Evolutionary conservation across 176 grass and related monocot genomes (phyloP).

Genomic region (Miscanthus lutarioriparius): DNA sequence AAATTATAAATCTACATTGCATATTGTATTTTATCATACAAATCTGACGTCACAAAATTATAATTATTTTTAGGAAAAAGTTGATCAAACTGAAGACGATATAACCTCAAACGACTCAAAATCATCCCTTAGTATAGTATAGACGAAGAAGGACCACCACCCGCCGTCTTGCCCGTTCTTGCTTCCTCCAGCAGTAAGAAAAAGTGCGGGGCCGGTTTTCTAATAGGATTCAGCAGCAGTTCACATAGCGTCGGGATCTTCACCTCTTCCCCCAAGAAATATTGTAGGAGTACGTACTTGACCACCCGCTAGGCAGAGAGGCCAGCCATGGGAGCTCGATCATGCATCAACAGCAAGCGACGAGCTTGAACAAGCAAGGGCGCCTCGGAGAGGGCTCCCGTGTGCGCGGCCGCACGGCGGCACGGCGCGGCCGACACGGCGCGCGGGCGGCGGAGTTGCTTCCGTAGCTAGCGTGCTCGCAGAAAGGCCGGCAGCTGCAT

Average conservation of each 20-base stretch:
- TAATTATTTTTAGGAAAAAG: too few species aligned
- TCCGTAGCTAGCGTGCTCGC: conserved; percentile 31
- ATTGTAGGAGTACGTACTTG: neutral
- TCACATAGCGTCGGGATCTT: conserved; percentile 41
- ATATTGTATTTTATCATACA: neutral
- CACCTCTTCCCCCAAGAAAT: conserved; percentile 38
- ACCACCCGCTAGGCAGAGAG: neutral
- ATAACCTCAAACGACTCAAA: neutral
- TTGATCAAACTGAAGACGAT: neutral
- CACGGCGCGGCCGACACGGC: conserved; percentile 40
- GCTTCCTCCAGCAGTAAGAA: conserved; percentile 50
- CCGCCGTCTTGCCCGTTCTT: conserved; percentile 23
- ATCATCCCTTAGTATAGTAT: neutral
- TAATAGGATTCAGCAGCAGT: conserved; percentile 39
- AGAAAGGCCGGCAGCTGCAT: conserved; percentile 46
- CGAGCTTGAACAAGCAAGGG: conserved; percentile 15
- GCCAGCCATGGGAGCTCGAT: neutral
- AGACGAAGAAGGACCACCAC: neutral
- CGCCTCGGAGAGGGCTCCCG: conserved; percentile 18
- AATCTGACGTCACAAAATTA: neutral
- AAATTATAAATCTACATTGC: neutral
- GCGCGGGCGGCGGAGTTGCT: conserved; percentile 35
- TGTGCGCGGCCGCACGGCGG: neutral
- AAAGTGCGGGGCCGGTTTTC: conserved; percentile 30
- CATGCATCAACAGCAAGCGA: conserved; percentile 23